Base-by-base conservation (phyloP, 2,329 filamentous ascomycete genomes). In the Scytalidium lignicola region DNA sequence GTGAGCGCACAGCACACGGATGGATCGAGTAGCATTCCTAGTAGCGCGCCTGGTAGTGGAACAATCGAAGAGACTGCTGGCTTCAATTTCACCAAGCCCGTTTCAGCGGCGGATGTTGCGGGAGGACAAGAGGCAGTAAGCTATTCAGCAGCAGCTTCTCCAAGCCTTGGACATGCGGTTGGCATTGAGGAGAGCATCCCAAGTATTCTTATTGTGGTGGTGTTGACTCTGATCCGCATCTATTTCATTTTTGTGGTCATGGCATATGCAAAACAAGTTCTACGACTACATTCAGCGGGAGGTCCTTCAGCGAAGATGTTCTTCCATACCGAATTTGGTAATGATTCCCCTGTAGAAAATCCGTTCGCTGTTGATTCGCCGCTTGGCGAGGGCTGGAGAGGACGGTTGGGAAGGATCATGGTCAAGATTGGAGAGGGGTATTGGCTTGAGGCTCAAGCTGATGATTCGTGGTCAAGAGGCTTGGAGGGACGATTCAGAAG, bases 221-320 rank as follows among this genome's bases (percentile, higher is more conserved):
- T 78, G 2, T 78, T 96, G 55, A 95, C 86, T 70, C 73, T 85
- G 12, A 74, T 95, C 39, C 79, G 91, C 23, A 67, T 90, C 23
- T 96, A 96, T 71, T 91, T 95, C 60, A 82, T 87, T 57, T 73
- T 96, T 32, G 78, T 96, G 47, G 82, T 95, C 65, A 83, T 95
- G 69, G 83, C 88, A 6, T 93, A 88, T 66, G 89, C 91, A 3
- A 81, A 89, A 54, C 80, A 85, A 63, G 85, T 88, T 13, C 70
- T 96, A 44, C 79, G 87, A 51, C 83, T 84, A 57, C 82, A 88
- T 64, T 75, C 86, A 44, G 76, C 80, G 55, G 66, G 72, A 15
- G 71, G 72, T n/a, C 59, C 56, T 12, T 55, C 59, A 6, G 26
- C 41, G 12, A 63, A 63, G 41, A 42, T 63, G 17, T 62, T 65